Conservation (phyloP, 2,329 filamentous ascomycete genomes). For the Curvularia spicifera region DNA sequence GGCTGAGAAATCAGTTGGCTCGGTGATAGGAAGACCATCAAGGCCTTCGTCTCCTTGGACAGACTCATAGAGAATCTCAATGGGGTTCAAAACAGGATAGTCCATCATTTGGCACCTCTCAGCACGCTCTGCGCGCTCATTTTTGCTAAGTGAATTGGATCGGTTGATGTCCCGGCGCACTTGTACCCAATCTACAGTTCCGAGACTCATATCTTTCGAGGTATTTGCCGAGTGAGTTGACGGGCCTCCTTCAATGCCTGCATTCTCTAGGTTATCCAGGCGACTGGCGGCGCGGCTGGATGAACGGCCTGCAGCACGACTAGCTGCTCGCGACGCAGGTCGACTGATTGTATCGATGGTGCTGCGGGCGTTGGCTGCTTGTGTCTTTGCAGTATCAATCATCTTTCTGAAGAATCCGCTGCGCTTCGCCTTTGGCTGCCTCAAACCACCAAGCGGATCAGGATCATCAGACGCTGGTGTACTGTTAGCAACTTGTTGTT, state of each 20-base stretch:
- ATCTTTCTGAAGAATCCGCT: conserved; percentile 96
- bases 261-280: conserved; percentile 54
- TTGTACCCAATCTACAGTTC: conserved; percentile 89
- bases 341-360: conserved; percentile 71
- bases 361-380: conserved; percentile 85
- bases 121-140: conserved; percentile 81
- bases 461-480: conserved; percentile 65
- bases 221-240: conserved; percentile 43
- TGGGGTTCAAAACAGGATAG: conserved; percentile 82
- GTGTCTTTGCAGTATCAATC: conserved; percentile 90
- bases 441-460: conserved; percentile 77
- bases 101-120: conserved; percentile 96
- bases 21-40: conserved; percentile 80
- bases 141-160: conserved; percentile 89
- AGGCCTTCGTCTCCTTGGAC: conserved; percentile 89
- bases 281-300: conserved; percentile 39
- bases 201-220: conserved; percentile 74
- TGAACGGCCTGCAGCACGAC: conserved; percentile 52
- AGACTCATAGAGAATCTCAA: conserved; percentile 84
- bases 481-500: conserved; percentile 58
- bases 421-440: conserved; percentile 75
- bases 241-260: conserved; percentile 61
- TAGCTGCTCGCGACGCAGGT: conserved; percentile 47
- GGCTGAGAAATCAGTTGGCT: conserved; percentile 79
- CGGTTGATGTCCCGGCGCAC: conserved; percentile 94